Evolutionary conservation across 352 stramenopile genomes (phyloP).

Genomic region (Phytopythium boreale): DNA sequence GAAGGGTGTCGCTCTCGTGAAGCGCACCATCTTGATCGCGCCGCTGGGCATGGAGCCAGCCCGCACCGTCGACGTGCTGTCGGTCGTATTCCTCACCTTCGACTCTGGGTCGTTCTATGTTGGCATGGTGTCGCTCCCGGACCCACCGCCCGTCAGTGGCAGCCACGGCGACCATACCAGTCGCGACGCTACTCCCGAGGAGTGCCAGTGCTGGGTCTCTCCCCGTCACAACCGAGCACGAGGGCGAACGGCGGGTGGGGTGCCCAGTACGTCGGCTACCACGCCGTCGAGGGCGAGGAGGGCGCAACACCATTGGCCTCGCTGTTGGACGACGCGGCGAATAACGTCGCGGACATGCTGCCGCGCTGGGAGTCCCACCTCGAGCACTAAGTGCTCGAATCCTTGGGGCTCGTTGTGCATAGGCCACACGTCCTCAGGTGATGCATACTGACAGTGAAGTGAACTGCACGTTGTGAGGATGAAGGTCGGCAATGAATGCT

Average conservation of each 20-base stretch:
- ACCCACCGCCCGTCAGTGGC: too few species aligned
- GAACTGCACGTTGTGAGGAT: too few species aligned
- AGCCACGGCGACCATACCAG: too few species aligned
- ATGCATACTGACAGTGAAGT: too few species aligned
- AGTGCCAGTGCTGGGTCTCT: constrained; percentile 1
- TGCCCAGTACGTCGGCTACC: background rate
- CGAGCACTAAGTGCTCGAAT: background rate
- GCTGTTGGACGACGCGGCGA: background rate
- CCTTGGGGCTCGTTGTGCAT: too few species aligned
- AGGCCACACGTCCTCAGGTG: too few species aligned
- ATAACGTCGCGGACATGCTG: background rate
- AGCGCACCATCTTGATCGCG: background rate
- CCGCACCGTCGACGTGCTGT: background rate
- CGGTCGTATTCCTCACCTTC: background rate
- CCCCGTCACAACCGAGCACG: background rate
- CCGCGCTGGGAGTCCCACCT: background rate
- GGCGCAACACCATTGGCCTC: background rate
- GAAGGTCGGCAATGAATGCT: too few species aligned
- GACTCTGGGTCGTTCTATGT: background rate
- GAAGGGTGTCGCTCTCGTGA: background rate
- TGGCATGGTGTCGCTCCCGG: background rate
- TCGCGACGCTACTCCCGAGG: background rate
- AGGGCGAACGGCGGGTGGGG: background rate
- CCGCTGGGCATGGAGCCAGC: background rate
- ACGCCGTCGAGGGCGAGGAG: background rate